Conservation (phyloP, 306 rosid species). For the Cucurbita pepo region DNA sequence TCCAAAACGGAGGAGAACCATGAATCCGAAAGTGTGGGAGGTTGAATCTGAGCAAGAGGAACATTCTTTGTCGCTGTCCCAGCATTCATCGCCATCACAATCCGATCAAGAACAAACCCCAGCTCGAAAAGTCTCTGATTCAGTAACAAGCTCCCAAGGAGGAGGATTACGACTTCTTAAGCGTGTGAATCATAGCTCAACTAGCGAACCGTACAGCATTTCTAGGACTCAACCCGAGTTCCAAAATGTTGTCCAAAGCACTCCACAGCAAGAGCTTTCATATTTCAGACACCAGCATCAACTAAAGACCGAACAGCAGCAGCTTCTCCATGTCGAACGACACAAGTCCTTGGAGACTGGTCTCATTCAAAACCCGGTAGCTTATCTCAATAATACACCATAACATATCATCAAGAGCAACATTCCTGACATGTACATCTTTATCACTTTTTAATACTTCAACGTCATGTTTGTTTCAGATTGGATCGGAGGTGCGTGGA, state of each 20-base stretch:
- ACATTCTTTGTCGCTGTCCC: conserved; percentile 80
- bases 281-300: conserved; percentile 25
- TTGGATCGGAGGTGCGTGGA: conserved; percentile 77
- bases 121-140: conserved; percentile 19
- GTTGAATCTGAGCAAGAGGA: conserved; percentile 86
- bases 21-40: conserved; percentile 38
- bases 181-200: conserved; percentile 19
- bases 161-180: conserved; percentile 36
- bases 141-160: conserved; percentile 33
- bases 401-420: not conserved
- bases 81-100: conserved; percentile 71
- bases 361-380: not conserved
- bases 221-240: not conserved
- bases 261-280: conserved; percentile 26
- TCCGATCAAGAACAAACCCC: conserved; percentile 79
- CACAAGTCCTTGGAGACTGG: conserved; percentile 9
- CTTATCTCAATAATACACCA: not conserved
- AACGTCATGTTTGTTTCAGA: conserved; percentile 23
- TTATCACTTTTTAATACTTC: not conserved
- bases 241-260: not conserved
- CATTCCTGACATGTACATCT: not conserved
- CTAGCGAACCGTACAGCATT: conserved; percentile 14
- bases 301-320: conserved; percentile 21
- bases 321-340: conserved; percentile 12
- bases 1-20: conserved; percentile 70